Conservation (phyloP, 2,329 filamentous ascomycete species). For the Penicillium olsonii region DNA sequence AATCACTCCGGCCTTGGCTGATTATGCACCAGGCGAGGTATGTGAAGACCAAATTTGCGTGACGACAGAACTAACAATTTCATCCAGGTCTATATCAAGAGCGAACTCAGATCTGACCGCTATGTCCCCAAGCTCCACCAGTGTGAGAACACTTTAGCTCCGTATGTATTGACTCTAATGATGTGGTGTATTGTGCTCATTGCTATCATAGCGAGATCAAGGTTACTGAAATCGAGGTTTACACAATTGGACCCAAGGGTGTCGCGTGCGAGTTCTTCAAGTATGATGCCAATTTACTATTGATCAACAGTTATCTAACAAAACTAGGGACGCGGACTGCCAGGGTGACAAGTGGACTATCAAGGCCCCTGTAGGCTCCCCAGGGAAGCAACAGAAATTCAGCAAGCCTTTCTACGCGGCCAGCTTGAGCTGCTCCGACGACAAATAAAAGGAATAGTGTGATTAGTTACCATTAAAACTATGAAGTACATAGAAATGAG, state of each 20-base stretch:
- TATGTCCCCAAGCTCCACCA: background rate
- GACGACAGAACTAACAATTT: background rate
- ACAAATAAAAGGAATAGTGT: too few relatives aligned
- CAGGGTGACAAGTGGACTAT: background rate
- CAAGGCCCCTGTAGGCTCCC: background rate
- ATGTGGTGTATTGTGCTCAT: background rate
- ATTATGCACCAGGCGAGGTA: background rate
- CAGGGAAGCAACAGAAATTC: background rate
- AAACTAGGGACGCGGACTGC: background rate
- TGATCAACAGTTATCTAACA: background rate
- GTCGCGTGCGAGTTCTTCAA: background rate
- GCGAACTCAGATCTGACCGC: background rate
- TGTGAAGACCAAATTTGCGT: background rate
- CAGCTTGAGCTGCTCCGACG: background rate
- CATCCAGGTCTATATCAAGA: background rate
- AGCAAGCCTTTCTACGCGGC: background rate
- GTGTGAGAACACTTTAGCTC: background rate
- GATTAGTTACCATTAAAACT: too few relatives aligned
- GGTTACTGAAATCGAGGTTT: background rate
- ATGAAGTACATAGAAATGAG: too few relatives aligned
- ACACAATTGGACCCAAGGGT: background rate
- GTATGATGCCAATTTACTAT: background rate
- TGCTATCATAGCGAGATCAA: background rate
- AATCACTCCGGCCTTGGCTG: background rate
- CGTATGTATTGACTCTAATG: background rate